Evolutionary conservation across 2,329 filamentous ascomycete species (phyloP).

Genomic region (Hypomyces rosellus): DNA sequence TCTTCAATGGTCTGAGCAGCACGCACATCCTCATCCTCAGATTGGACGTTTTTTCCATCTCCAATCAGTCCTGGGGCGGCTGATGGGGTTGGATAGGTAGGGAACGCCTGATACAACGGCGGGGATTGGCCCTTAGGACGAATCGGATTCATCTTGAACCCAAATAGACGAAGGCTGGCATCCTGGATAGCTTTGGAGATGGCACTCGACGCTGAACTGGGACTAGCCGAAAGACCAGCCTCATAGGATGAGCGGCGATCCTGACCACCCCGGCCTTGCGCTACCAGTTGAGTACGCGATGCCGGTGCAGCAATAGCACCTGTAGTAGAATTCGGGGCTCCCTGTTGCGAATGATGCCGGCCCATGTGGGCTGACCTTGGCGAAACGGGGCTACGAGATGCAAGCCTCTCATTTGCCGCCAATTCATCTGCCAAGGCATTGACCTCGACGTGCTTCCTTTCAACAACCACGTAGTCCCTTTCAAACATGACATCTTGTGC

Average conservation of each 20-base stretch:
- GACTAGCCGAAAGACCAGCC: constrained; percentile 61
- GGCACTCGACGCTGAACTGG: constrained; percentile 73
- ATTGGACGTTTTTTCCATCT: constrained; percentile 50
- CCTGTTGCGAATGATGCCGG: constrained; percentile 74
- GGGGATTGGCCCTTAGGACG: constrained; percentile 63
- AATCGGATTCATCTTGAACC: constrained; percentile 62
- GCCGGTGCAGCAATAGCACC: constrained; percentile 61
- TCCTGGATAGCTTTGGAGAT: constrained; percentile 94
- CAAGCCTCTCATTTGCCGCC: constrained; percentile 69
- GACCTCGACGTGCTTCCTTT: constrained; percentile 91
- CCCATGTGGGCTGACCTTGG: constrained; percentile 58
- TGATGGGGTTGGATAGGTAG: constrained; percentile 69
- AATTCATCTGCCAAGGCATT: constrained; percentile 96
- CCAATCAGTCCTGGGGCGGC: constrained; percentile 57
- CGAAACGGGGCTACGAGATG: constrained; percentile 39
- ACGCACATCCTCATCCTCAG: constrained; percentile 69
- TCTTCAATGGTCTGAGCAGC: constrained; percentile 83
- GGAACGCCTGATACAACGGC: constrained; percentile 75
- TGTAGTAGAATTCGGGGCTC: constrained; percentile 59
- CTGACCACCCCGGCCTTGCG: constrained; percentile 62
- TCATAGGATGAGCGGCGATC: constrained; percentile 77
- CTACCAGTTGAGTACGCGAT: constrained; percentile 69
- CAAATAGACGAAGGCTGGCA: constrained; percentile 71
- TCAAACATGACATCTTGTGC: constrained; percentile 87
- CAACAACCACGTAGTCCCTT: constrained; percentile 90